These are phyloP conservation scores for Teratosphaeria pseudoeucalypti DNA, from an alignment of 2,329 filamentous ascomycete species.

Conservation along the genomic window DNA sequence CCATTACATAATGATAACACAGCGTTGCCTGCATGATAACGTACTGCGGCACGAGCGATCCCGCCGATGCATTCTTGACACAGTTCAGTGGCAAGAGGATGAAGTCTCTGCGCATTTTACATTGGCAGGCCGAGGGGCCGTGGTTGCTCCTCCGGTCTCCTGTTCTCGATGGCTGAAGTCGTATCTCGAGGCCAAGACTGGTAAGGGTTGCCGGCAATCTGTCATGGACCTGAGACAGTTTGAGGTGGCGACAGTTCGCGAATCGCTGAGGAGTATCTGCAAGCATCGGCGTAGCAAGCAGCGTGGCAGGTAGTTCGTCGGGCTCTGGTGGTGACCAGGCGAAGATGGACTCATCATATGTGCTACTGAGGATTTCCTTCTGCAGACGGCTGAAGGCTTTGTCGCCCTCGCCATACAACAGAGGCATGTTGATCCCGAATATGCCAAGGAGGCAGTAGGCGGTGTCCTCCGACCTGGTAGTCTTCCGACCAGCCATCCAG, in stretches of 20 bases:
- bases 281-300: not conserved
- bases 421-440: not conserved
- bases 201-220: not conserved
- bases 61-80: not conserved
- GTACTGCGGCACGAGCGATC: not conserved
- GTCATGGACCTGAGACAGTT: not conserved
- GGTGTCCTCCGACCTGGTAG: conserved; percentile 1
- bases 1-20: not conserved
- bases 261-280: not conserved
- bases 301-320: not conserved
- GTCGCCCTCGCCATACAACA: not conserved
- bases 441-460: conserved; percentile 4
- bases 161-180: not conserved
- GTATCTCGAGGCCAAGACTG: not conserved
- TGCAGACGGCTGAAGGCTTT: not conserved
- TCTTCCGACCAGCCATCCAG: conserved; percentile 6
- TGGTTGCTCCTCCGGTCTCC: not conserved
- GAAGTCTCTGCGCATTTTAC: not conserved
- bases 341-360: conserved; percentile 12
- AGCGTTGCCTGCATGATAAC: not conserved
- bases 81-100: not conserved
- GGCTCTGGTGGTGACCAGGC: conserved; percentile 6
- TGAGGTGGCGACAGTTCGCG: not conserved
- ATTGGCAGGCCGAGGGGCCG: not conserved
- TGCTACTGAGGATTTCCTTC: conserved; percentile 1